Evolutionary conservation across 768 basidiomycete genomes (phyloP).

Genomic region (Ramaria sp.): DNA sequence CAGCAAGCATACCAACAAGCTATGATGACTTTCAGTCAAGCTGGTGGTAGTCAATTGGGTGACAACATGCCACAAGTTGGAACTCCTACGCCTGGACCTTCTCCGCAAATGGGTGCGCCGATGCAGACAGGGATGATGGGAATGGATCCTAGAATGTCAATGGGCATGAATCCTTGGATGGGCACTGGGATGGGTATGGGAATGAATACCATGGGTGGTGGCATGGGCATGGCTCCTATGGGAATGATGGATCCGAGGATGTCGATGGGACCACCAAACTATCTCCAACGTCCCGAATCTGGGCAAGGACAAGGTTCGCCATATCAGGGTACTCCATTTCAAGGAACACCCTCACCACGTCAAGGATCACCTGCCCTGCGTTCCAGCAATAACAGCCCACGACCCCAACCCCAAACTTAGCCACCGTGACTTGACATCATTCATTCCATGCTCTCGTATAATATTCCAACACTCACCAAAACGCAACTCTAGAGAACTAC

Average conservation of each 20-base stretch:
- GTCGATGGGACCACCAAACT: neutral
- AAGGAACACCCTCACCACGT: conserved; percentile 1
- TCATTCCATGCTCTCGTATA: too few species aligned
- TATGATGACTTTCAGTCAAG: conserved; percentile 70
- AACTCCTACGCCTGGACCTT: conserved; percentile 13
- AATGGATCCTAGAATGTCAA: conserved; percentile 64
- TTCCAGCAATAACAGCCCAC: conserved; percentile 1
- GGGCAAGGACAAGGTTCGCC: neutral
- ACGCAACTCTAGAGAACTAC: neutral
- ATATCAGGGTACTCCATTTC: neutral
- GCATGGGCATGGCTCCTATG: conserved; percentile 19
- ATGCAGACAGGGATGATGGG: conserved; percentile 45
- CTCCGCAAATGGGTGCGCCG: conserved; percentile 26
- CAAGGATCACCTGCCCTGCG: conserved; percentile 2
- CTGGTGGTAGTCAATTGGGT: conserved; percentile 57
- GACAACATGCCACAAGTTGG: conserved; percentile 38
- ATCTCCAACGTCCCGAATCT: conserved; percentile 1
- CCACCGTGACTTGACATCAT: neutral
- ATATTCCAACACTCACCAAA: too few species aligned
- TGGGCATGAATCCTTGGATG: conserved; percentile 58
- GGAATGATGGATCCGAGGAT: conserved; percentile 6
- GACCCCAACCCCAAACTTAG: neutral
- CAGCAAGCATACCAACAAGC: conserved; percentile 83
- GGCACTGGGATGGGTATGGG: conserved; percentile 51
- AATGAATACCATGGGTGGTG: conserved; percentile 50